Evolutionary conservation across 345 rosid species (phyloP).

Genomic region (Linum usitatissimum): DNA sequence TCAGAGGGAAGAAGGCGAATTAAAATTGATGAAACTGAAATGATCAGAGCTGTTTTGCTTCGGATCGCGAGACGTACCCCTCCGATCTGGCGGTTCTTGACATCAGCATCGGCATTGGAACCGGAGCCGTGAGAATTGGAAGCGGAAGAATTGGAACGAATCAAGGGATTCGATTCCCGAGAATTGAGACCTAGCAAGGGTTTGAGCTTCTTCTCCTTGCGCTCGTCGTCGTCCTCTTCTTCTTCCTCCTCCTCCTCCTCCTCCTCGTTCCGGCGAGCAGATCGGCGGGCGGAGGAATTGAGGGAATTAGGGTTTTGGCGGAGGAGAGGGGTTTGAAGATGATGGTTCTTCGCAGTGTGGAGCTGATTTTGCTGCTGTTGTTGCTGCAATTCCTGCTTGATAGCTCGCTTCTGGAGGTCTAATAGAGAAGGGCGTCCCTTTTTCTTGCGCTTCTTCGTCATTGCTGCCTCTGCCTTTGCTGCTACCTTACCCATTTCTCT

Average conservation of each 20-base stretch:
- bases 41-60: constrained; percentile 32
- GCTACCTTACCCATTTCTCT: constrained; percentile 32
- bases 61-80: constrained; percentile 41
- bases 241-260: constrained; percentile 15
- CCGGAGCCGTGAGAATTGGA: constrained; percentile 21
- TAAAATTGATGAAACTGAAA: background rate
- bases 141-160: constrained; percentile 8
- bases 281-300: constrained; percentile 31
- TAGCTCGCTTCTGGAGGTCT: constrained; percentile 85
- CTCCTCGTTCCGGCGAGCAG: constrained; percentile 40
- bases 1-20: no score
- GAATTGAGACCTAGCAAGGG: constrained; percentile 58
- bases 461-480: constrained; percentile 30
- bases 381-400: constrained; percentile 53
- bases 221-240: constrained; percentile 67
- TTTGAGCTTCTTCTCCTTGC: constrained; percentile 59
- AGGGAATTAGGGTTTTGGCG: constrained; percentile 47
- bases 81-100: constrained; percentile 30
- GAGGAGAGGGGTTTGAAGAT: constrained; percentile 23
- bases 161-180: constrained; percentile 20
- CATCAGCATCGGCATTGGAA: constrained; percentile 30
- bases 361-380: constrained; percentile 11
- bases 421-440: constrained; percentile 94
- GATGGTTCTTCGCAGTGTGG: background rate
- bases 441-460: constrained; percentile 82